Conservation (phyloP, 129 eudicot genomes). For the Saposhnikovia divaricata region DNA sequence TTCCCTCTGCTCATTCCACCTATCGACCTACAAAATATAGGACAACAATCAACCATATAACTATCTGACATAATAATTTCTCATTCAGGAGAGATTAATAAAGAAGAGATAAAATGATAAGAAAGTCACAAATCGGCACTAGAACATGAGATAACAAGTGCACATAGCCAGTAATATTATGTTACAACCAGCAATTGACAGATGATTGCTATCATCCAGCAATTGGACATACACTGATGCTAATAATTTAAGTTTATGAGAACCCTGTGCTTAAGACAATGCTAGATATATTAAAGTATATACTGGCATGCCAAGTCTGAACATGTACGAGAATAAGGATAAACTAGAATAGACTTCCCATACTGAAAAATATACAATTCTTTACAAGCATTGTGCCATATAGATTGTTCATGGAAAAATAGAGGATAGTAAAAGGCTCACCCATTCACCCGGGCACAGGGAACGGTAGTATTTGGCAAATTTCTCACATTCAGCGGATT, state of each 20-base stretch:
- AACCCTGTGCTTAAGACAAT: neutral
- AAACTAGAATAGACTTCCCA: neutral
- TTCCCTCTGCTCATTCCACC: slow-evolving; percentile 93
- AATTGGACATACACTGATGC: no score
- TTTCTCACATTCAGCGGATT: slow-evolving; percentile 36
- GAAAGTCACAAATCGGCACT: neutral
- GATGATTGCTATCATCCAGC: neutral
- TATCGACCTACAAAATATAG: slow-evolving; percentile 50
- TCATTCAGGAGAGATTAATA: neutral
- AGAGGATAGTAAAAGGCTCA: slow-evolving; percentile 13
- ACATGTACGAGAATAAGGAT: neutral
- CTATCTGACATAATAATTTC: neutral
- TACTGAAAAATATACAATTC: neutral
- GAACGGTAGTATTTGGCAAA: slow-evolving; percentile 64
- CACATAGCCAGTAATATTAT: neutral
- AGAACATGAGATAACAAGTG: neutral
- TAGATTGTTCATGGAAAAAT: neutral
- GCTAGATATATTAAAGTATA: neutral
- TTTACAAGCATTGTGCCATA: neutral
- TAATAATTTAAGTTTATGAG: neutral
- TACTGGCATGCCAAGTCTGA: neutral
- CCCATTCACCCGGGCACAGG: slow-evolving; percentile 70
- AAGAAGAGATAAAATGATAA: neutral
- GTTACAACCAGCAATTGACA: neutral
- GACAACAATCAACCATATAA: neutral